Percentiles rank a stretch among this genome's conserved stretches.
phyloP scores from a whole-genome alignment of 805 yeast species.

The Metschnikowia anglica region DNA sequence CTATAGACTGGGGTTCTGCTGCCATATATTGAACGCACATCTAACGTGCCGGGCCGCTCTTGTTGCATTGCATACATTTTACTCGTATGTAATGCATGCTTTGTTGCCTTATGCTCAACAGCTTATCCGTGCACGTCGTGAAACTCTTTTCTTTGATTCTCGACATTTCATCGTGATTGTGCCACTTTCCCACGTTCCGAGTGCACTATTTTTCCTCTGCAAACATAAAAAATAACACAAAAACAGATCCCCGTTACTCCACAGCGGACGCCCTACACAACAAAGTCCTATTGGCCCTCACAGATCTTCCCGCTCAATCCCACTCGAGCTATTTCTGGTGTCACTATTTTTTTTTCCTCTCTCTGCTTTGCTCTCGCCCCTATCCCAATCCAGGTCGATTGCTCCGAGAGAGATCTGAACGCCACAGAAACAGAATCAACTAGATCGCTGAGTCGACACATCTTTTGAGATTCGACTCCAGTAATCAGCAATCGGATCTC shows the following conservation, averaged over 20 bases:
- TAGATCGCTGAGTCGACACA: too few species aligned
- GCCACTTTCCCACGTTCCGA: conserved; percentile 2
- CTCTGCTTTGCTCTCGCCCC: conserved; percentile 7
- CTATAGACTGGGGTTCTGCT: not conserved
- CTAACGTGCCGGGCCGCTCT: conserved; percentile 10
- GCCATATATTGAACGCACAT: conserved; percentile 7
- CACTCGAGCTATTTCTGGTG: not conserved
- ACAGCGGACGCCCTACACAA: not conserved
- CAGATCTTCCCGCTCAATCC: not conserved
- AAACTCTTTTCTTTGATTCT: conserved; percentile 13
- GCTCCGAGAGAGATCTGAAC: not conserved
- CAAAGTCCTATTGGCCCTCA: not conserved
- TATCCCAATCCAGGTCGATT: not conserved
- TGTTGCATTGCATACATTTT: conserved; percentile 5
- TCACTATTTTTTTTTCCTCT: not conserved
- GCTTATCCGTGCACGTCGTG: conserved; percentile 15
- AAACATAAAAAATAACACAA: not conserved
- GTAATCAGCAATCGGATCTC: too few species aligned
- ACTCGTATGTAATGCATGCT: conserved; percentile 14
- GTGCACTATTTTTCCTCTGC: conserved; percentile 6
- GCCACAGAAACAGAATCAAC: not conserved
- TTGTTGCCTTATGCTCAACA: conserved; percentile 10
- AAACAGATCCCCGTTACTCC: not conserved
- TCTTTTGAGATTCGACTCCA: too few species aligned
- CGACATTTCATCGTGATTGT: conserved; percentile 13